Evolutionary conservation across 441 rosid species (phyloP), one percentile per base, ranked within the genome.

Genomic region (Erysimum cheiri): DNA sequence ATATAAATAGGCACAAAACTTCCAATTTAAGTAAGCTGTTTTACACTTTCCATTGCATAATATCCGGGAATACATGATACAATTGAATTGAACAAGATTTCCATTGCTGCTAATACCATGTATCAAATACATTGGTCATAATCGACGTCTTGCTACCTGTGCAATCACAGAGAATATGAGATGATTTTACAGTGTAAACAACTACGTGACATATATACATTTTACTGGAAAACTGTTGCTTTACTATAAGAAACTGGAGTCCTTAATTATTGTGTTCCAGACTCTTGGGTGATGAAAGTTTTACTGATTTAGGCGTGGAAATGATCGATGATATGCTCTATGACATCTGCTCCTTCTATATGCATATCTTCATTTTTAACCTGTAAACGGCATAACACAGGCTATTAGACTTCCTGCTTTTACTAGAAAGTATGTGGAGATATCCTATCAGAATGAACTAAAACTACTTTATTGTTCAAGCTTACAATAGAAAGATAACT

Each of bases 301-400:
- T 52, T 47, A 39, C 44, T 68, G 55, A 40, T 56, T 76, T 80
- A 92, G 12, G 78, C 77, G 44, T 80, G 87, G 71, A 93, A 87
- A 78, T 86, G 90, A 80, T 88, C 92, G 3, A 93, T 86, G 73
- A 90, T 83, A 70, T 93, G 97, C 44, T 88, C 87, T 78, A 90
- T 87, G 61, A 90, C 96, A 67, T 93, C 97, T 48, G 93, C 90
- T 47, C 98, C 98, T 74, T 93, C 98, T 61, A 74, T 87, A 74
- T 90, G 97, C 80, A 83, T 36, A 31, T 7, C 47, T 46, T 86
- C 81, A 67, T 87, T 87, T 81, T 93, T 93, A 19, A 93, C 97
- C 98, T 93, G 86, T 61, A 67, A 72, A 69, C 33, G 11, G 19
- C 71, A 43, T 8, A 47, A 46, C 60, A 72, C 29, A 61, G 24